phyloP scores from a whole-genome alignment of 352 stramenopile genomes.

The Hyaloperonospora arabidopsidis region DNA sequence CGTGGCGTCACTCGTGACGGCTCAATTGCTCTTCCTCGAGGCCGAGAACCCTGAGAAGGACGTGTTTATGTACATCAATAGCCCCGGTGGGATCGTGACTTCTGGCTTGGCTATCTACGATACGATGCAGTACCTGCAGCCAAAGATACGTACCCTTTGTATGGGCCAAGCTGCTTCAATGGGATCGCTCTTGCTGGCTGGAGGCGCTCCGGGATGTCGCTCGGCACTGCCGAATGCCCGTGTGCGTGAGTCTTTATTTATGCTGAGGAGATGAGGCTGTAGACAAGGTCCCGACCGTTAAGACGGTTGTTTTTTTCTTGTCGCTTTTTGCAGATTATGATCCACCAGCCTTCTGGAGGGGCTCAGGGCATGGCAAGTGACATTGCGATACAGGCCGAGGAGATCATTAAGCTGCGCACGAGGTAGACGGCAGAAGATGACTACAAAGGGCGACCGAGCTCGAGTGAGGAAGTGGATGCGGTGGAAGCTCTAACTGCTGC shows the following conservation, averaged over 20 bases:
- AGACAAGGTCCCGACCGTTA: no score
- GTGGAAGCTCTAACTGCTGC: constrained; percentile 4
- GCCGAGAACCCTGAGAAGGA: constrained; percentile 95
- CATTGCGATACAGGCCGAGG: constrained; percentile 97
- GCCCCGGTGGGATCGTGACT: constrained; percentile 93
- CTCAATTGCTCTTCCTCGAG: constrained; percentile 92
- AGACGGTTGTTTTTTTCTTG: no score
- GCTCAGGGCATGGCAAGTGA: constrained; percentile 96
- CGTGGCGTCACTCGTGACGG: constrained; percentile 77
- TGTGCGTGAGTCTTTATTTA: constrained; percentile 33
- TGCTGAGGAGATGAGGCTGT: background rate
- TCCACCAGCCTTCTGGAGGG: constrained; percentile 95
- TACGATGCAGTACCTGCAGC: constrained; percentile 97
- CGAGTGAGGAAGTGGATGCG: no score
- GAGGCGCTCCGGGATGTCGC: constrained; percentile 81
- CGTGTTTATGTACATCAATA: constrained; percentile 99
- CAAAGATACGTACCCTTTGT: constrained; percentile 96
- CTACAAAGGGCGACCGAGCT: no score
- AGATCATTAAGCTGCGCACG: constrained; percentile 92
- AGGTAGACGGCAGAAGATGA: constrained; percentile 29
- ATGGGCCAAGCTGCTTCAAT: constrained; percentile 96
- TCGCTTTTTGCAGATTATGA: constrained; percentile 95
- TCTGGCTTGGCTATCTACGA: constrained; percentile 97
- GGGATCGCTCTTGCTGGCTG: constrained; percentile 91
- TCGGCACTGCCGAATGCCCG: constrained; percentile 91